A percentile compares a stretch with the other conserved stretches of the same genome.
Evolutionary conservation across 805 yeast genomes (phyloP).

Genomic region (Starmerella tilneyi): DNA sequence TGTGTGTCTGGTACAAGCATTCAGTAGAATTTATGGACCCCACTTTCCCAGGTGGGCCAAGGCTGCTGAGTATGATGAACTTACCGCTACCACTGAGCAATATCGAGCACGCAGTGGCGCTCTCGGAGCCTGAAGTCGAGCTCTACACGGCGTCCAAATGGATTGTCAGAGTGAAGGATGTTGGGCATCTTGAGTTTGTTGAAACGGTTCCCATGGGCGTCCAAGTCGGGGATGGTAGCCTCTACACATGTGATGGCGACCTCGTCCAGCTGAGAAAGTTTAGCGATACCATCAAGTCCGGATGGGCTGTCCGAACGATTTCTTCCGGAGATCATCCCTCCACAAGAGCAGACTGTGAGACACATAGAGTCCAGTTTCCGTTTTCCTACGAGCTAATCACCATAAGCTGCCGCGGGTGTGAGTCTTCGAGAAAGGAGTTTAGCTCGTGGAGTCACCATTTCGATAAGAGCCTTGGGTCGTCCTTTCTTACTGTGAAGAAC

Average conservation of each 20-base stretch:
- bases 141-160: neutral
- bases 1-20: neutral
- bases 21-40: neutral
- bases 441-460: conserved; percentile 5
- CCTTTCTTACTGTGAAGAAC: neutral
- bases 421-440: neutral
- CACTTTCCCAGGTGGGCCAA: neutral
- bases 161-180: neutral
- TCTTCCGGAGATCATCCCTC: neutral
- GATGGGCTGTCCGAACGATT: neutral
- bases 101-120: neutral
- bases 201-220: neutral
- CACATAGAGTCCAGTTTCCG: neutral
- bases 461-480: neutral
- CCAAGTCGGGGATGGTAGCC: neutral
- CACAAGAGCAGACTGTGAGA: neutral
- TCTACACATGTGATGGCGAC: neutral
- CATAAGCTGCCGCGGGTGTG: neutral
- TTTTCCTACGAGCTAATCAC: neutral
- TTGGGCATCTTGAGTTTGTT: neutral
- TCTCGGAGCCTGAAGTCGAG: neutral
- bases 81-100: neutral
- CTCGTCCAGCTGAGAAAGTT: conserved; percentile 1
- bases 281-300: neutral
- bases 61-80: neutral